Evolutionary conservation across 495 filamentous ascomycete species (phyloP), one percentile per base, ranked within the genome.

Genomic region (Zalerion maritima): DNA sequence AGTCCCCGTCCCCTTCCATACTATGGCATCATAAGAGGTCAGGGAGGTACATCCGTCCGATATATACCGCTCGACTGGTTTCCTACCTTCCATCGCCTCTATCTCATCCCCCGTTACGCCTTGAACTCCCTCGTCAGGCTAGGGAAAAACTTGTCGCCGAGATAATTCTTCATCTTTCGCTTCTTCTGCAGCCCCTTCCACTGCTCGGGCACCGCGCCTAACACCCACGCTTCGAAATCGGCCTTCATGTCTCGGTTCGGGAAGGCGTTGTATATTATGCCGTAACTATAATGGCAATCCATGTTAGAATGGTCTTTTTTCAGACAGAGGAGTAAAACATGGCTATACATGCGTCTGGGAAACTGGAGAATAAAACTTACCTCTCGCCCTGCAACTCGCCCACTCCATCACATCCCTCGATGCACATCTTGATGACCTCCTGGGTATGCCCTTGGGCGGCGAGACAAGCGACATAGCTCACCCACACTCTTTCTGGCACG

Each of bases 141-240:
- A 9, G 40, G 37, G 21, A 48, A 42, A 13, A 48, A 29, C 16
- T 21, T 21, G 14, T 37, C 24, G 5, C 59, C 62, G 4, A 50
- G 40, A 8, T 58, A 34, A 22, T 57, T 50, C 26, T 40, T 49
- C 31, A 24, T 57, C 26, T 40, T 41, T n/a, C 54, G 56, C 33
- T 54, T 53, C 32, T 49, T 52, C 33, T 64, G 62, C 29, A 94
- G 44, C 28, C 72, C 62, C 11, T 43, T 46, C 83, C 85, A 94
- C 4, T 64, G 50, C 18, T 64, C 58, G 0, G 79, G 76, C 45
- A 83, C 81, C 18, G 64, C 59, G 8, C 63, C 49, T 33, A 59
- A 61, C 5, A 74, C 72, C 81, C 82, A 93, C 17, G 64, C 52
- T 44, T 80, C 71, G 23, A 93, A 69, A 22, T 69, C 47, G n/a